Base-by-base conservation (phyloP, 2,329 filamentous ascomycete species). In the Boeremia exigua region DNA sequence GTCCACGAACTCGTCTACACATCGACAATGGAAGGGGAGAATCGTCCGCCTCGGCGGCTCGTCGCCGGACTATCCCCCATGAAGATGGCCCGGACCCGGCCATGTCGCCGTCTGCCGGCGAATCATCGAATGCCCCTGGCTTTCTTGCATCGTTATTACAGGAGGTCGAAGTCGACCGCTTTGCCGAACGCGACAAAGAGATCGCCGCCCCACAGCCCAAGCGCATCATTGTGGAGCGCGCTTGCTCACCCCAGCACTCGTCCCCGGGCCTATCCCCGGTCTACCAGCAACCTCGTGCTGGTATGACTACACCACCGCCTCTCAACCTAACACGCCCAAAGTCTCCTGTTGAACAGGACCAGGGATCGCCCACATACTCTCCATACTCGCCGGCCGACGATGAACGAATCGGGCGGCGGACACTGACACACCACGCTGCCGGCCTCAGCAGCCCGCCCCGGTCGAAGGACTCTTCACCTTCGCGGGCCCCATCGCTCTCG, bases 101-200 rank as follows among this genome's bases (percentile, higher is more conserved):
- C 19, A 60, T 63, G 19, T 68, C 58, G n/a, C 63, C 61, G 54
- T 59, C 46, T 43, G 48, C 50, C 14, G 62, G 56, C 34, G 79
- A 56, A 60, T 65, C 62, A 30, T 56, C 64, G 27, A 74, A 79
- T 34, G 82, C 80, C 27, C 90, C 92, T 7, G 93, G 91, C 6
- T 94, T 98, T 70, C 81, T 98, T 7, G 91, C 92, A 23, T 94
- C 92, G 0, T 80, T 98, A 6, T 79, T 98, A 45, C 92, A 90
- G 71, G 94, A 98, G 74, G 91, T 98, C 1, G 92, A 96, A 69
- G 82, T 75, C 8, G 69, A 74, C 46, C 67, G 69, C 15, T 69
- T 71, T 39, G 70, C 70, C 29, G 71, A 75, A 49, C 70, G 67
- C 23, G 72, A 74, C 25, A 68, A 65, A 45, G 70, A 75, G 59